Evolutionary conservation across 2,329 filamentous ascomycete genomes (phyloP), one percentile per base, ranked within the genome.

Genomic region (Talaromyces marneffei): DNA sequence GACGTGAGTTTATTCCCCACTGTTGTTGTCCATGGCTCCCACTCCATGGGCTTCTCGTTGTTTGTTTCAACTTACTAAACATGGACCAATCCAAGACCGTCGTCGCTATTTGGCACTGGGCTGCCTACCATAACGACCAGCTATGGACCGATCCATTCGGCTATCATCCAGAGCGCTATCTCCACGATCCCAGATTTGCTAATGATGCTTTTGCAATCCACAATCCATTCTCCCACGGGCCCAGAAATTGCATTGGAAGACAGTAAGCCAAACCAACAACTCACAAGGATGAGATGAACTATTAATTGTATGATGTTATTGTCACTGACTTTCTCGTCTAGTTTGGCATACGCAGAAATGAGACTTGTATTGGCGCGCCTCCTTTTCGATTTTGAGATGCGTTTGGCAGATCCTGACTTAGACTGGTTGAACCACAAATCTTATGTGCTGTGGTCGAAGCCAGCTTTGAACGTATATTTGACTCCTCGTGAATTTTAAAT

Each of bases 91-190:
- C n/a, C 18, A n/a, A 46, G 42, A 81, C 77, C 1, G 65, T 68
- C 3, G 71, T 83, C 0, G 72, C 74, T 0, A 70, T 82, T 1
- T 73, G 75, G 52, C 79, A 82, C 35, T 80, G 73, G 66, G 71
- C 78, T 2, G 71, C 77, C n/a, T 78, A 78, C 64, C 77, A 77
- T 63, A 37, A 55, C 9, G 35, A 55, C 33, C 2, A 14, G 6
- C 12, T 55, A 10, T 37, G 20, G 16, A 29, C 33, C 10, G 33
- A 40, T 55, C 33, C 31, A 39, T 55, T 55, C 20, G n/a, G 23
- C 18, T 52, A 33, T 31, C 27, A 52, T 23, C 52, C 33, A 1
- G 52, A 55, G 31, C 52, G 52, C 14, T 40, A 20, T n/a, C 27
- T 54, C 14, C 18, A 23, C 5, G 50, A 54, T 37, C 29, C 27